Conservation (phyloP, 1,284 basidiomycete genomes). For the Omphalotus olearius region DNA sequence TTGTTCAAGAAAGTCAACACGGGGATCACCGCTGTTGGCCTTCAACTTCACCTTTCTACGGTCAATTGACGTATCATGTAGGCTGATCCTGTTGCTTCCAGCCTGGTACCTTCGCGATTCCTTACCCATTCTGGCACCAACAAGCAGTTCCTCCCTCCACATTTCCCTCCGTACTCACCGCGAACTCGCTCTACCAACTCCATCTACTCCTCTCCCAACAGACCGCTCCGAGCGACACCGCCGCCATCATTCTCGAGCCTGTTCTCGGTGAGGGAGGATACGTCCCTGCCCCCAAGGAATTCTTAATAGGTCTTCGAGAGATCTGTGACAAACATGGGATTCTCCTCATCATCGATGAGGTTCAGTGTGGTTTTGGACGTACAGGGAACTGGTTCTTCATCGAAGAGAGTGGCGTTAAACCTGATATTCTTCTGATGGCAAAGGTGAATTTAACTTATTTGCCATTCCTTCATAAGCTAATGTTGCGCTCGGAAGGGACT, state of each 20-base stretch:
- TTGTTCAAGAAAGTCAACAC: no score
- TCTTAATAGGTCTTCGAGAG: conserved; percentile 74
- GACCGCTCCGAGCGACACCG: conserved; percentile 81
- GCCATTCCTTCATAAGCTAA: no score
- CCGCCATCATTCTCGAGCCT: conserved; percentile 90
- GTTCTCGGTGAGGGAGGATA: conserved; percentile 95
- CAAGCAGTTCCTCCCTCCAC: conserved; percentile 63
- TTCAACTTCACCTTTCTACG: neutral
- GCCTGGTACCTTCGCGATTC: conserved; percentile 80
- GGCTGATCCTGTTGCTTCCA: conserved; percentile 25
- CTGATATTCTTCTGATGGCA: conserved; percentile 88
- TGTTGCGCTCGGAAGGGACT: conserved; percentile 70
- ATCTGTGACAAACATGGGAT: conserved; percentile 89
- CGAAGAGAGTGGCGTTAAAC: conserved; percentile 76
- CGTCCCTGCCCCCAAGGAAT: conserved; percentile 82
- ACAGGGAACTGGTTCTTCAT: conserved; percentile 86
- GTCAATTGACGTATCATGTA: no score
- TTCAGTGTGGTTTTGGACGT: conserved; percentile 87
- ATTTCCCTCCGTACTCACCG: conserved; percentile 60
- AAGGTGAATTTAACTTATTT: conserved; percentile 46
- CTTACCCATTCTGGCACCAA: conserved; percentile 96
- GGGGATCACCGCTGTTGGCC: no score
- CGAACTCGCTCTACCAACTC: conserved; percentile 76
- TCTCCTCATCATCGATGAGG: conserved; percentile 81
- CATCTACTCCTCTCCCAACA: conserved; percentile 84